Base-by-base conservation (phyloP, 1,139 yeast genomes). In the Insectozyma bohioensis region DNA sequence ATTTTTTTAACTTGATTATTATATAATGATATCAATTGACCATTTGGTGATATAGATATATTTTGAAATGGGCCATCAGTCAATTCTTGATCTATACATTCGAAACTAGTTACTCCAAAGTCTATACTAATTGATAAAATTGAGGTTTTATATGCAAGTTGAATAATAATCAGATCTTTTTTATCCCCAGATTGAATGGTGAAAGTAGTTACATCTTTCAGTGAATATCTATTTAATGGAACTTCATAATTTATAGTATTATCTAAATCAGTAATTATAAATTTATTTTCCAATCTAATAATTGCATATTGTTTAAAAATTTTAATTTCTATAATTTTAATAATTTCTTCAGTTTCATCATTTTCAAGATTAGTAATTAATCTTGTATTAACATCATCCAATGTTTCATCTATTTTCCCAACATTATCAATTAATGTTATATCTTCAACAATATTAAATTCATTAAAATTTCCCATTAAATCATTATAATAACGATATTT, bases 401-500 rank as follows among this genome's bases (percentile, higher is more conserved):
- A 20, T 13, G 28, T 24, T n/a, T 20, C 34, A 8, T 34, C 29
- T 5, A 18, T 24, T 8, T 19, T 16, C 11, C 24, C 36, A 1
- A 35, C 35, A 21, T 41, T 39, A 2, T 75, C 71, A 5, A 26
- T 22, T 0, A 51, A 51, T 11, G 56, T 50, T 15, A 57, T 43
- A 32, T 65, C 69, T 1, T 67, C 60, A 4, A 60, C 56, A 31
- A 56, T 72, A 28, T 42, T 35, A 41, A 59, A 53, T 42, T 81
- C 86, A 30, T 72, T 68, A 48, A 80, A 80, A 34, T 75, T 78
- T 4, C 87, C 86, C 21, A 75, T 75, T 41, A 85, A 78, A 45
- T 85, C 90, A 30, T 72, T 60, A 51, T 88, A 90, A 31, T 72
- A 63, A 40, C 96, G 63, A 25, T 75, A 75, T 22, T 67, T 64